These are phyloP conservation scores for Aureobasidium sp. DNA, from an alignment of 2,329 filamentous ascomycete genomes.

Conservation along the genomic window DNA sequence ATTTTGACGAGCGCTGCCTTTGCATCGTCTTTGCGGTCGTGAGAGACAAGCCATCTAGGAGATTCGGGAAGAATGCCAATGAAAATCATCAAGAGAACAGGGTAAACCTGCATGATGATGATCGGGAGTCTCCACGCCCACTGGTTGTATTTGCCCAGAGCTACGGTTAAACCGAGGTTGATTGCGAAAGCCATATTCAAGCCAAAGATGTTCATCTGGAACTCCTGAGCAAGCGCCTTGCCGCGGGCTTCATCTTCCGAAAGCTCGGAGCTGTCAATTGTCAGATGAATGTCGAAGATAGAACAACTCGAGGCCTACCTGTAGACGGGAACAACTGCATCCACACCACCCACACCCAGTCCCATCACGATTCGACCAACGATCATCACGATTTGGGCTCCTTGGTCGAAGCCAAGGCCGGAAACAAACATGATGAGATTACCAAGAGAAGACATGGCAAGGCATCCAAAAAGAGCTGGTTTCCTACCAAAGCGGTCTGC, in stretches of 20 bases:
- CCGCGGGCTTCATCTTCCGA: constrained; percentile 51
- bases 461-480: constrained; percentile 48
- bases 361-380: constrained; percentile 48
- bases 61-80: constrained; percentile 51
- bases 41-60: constrained; percentile 51
- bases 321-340: constrained; percentile 56
- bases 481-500: constrained; percentile 51
- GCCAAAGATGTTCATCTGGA: constrained; percentile 58
- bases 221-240: constrained; percentile 54
- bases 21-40: constrained; percentile 46
- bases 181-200: constrained; percentile 55
- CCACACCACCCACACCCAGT: constrained; percentile 53
- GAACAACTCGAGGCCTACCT: constrained; percentile 22
- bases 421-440: constrained; percentile 56
- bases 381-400: constrained; percentile 44
- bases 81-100: constrained; percentile 46
- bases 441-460: constrained; percentile 48
- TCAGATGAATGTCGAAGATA: neutral
- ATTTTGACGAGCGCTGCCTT: constrained; percentile 43
- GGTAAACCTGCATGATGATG: constrained; percentile 55
- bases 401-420: constrained; percentile 40
- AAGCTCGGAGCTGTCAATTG: constrained; percentile 40
- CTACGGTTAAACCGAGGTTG: constrained; percentile 49
- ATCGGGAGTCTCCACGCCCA: constrained; percentile 59
- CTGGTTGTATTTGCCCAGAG: constrained; percentile 49